Evolutionary conservation across 2,329 filamentous ascomycete genomes (phyloP).

Genomic region (Alternaria viburni): DNA sequence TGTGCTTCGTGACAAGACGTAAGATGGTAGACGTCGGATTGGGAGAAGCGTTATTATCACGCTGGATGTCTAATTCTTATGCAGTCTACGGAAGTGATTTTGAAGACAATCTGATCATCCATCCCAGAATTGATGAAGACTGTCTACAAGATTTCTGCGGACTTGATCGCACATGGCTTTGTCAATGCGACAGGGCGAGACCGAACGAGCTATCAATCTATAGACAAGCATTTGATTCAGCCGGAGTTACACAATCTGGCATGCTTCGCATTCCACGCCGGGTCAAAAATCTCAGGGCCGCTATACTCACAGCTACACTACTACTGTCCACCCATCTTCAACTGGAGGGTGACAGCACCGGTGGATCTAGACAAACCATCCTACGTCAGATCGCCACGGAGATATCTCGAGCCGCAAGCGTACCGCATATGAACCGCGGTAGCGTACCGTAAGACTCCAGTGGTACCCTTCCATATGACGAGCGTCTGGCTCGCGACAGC

Average conservation of each 20-base stretch:
- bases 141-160: not conserved
- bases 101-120: not conserved
- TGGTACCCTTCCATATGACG: not conserved
- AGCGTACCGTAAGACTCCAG: not conserved
- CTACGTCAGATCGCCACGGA: not conserved
- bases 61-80: not conserved
- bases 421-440: not conserved
- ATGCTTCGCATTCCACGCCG: not conserved
- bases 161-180: not conserved
- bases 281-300: not conserved
- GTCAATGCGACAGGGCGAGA: not conserved
- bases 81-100: not conserved
- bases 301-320: not conserved
- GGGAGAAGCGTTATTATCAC: not conserved
- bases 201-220: not conserved
- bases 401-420: not conserved
- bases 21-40: not conserved
- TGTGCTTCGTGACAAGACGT: not conserved
- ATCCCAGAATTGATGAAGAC: not conserved
- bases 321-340: not conserved
- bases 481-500: not conserved
- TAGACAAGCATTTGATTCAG: not conserved
- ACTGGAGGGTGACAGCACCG: not conserved
- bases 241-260: not conserved
- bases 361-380: not conserved